Evolutionary conservation across 768 basidiomycete genomes (phyloP).

Genomic region (Leccinum uliginosum): DNA sequence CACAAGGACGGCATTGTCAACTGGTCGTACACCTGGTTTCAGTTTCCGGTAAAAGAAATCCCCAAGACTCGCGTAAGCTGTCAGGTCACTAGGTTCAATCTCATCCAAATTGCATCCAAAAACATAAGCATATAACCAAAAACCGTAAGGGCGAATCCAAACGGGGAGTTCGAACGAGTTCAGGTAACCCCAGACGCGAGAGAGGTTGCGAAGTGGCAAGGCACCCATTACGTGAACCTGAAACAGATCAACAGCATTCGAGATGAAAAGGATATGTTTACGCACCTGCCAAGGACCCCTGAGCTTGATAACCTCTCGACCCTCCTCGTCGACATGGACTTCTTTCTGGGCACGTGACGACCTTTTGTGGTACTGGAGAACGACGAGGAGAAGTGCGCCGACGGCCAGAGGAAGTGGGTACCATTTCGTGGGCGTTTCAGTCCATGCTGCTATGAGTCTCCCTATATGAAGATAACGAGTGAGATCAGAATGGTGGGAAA

Average conservation of each 20-base stretch:
- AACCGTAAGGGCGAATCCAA: slow-evolving; percentile 91
- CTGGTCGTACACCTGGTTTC: slow-evolving; percentile 76
- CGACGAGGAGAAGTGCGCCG: slow-evolving; percentile 82
- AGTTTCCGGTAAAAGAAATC: slow-evolving; percentile 93
- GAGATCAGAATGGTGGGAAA: slow-evolving; percentile 1
- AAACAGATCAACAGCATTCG: background rate
- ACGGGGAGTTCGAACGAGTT: slow-evolving; percentile 91
- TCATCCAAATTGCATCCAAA: slow-evolving; percentile 96
- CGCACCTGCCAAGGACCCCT: slow-evolving; percentile 93
- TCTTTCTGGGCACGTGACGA: slow-evolving; percentile 46
- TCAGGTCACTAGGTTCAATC: slow-evolving; percentile 74
- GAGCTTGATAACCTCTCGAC: slow-evolving; percentile 72
- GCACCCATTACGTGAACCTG: slow-evolving; percentile 97
- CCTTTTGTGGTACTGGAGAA: slow-evolving; percentile 70
- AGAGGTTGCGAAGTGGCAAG: slow-evolving; percentile 89
- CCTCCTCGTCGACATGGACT: slow-evolving; percentile 78
- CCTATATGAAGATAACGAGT: slow-evolving; percentile 32
- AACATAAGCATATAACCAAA: slow-evolving; percentile 77
- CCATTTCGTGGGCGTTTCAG: slow-evolving; percentile 88
- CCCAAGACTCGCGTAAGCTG: slow-evolving; percentile 79
- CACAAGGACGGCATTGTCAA: slow-evolving; percentile 72
- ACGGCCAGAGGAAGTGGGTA: slow-evolving; percentile 90
- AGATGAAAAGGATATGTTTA: background rate
- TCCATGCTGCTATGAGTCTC: slow-evolving; percentile 73
- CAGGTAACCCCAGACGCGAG: slow-evolving; percentile 95